phyloP scores from a whole-genome alignment of 768 basidiomycete species.

The Lactifluus echinatus region DNA sequence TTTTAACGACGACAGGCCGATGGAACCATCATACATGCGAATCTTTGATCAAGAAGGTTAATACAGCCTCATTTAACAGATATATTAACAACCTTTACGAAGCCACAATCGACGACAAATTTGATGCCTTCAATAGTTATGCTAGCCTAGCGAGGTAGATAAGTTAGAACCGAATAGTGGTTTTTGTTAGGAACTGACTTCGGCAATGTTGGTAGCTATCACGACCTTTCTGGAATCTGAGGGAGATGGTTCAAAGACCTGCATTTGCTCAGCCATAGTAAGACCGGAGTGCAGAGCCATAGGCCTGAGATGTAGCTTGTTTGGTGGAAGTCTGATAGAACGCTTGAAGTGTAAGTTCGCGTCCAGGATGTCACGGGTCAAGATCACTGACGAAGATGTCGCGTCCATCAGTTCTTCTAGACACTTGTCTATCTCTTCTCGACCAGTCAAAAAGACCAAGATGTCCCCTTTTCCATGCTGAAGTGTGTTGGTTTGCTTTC shows the following conservation, averaged over 20 bases:
- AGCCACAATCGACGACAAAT: conserved; percentile 90
- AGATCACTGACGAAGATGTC: conserved; percentile 9
- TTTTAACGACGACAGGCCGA: conserved; percentile 74
- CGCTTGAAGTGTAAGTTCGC: neutral
- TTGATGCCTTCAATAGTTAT: conserved; percentile 95
- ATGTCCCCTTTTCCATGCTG: conserved; percentile 85
- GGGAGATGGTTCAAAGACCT: conserved; percentile 73
- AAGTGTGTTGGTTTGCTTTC: neutral
- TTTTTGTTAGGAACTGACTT: conserved; percentile 38
- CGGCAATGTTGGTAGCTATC: conserved; percentile 92
- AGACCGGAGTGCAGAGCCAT: conserved; percentile 87
- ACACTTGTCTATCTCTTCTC: conserved; percentile 93
- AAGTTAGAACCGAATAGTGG: neutral
- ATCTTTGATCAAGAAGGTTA: conserved; percentile 42
- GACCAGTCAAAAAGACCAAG: conserved; percentile 87
- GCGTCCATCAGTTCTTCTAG: conserved; percentile 73
- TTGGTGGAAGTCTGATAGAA: conserved; percentile 40
- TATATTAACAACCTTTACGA: conserved; percentile 65
- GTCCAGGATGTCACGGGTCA: conserved; percentile 4
- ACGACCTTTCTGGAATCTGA: conserved; percentile 80
- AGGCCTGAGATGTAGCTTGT: conserved; percentile 48
- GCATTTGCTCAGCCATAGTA: conserved; percentile 78
- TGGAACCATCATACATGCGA: conserved; percentile 81
- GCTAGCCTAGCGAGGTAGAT: conserved; percentile 52
- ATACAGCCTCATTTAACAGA: neutral